Percentiles rank a stretch among this genome's conserved stretches.
phyloP scores from a whole-genome alignment of 192 early-diverging fungal genomes.

The Backusella liffmaniae region DNA sequence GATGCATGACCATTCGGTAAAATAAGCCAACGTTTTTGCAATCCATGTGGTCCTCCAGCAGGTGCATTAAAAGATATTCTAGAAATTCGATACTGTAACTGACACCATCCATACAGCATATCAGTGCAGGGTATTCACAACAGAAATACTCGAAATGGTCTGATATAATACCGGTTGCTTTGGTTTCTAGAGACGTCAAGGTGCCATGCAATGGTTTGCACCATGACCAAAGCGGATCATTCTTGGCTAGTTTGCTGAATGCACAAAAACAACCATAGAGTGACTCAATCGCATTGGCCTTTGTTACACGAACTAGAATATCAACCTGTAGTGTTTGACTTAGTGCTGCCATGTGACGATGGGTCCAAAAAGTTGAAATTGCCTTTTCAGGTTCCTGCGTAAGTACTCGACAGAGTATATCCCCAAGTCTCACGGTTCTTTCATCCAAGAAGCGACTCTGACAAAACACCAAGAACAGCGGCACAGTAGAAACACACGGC shows the following conservation, averaged over 20 bases:
- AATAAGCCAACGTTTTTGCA: conserved; percentile 19
- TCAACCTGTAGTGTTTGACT: conserved; percentile 10
- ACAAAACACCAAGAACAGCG: background rate
- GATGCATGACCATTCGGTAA: conserved; percentile 11
- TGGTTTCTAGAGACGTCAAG: conserved; percentile 5
- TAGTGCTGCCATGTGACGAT: conserved; percentile 9
- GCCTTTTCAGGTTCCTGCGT: conserved; percentile 28
- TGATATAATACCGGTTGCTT: conserved; percentile 23
- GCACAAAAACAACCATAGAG: conserved; percentile 23
- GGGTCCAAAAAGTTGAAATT: conserved; percentile 19
- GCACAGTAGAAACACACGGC: conserved; percentile 1
- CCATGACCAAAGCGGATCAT: conserved; percentile 18
- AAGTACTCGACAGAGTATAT: background rate
- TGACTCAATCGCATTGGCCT: conserved; percentile 24
- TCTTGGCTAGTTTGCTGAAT: background rate
- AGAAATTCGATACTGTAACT: conserved; percentile 27
- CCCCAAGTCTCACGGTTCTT: background rate
- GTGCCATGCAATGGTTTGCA: conserved; percentile 15
- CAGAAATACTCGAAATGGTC: conserved; percentile 30
- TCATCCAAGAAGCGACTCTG: conserved; percentile 1
- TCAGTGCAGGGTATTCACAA: conserved; percentile 27
- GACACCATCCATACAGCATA: conserved; percentile 34
- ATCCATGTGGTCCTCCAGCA: conserved; percentile 30
- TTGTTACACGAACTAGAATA: conserved; percentile 13
- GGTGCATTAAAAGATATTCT: conserved; percentile 24